Base-by-base conservation (phyloP, 768 basidiomycete genomes). In the Leccinellum luteum region DNA sequence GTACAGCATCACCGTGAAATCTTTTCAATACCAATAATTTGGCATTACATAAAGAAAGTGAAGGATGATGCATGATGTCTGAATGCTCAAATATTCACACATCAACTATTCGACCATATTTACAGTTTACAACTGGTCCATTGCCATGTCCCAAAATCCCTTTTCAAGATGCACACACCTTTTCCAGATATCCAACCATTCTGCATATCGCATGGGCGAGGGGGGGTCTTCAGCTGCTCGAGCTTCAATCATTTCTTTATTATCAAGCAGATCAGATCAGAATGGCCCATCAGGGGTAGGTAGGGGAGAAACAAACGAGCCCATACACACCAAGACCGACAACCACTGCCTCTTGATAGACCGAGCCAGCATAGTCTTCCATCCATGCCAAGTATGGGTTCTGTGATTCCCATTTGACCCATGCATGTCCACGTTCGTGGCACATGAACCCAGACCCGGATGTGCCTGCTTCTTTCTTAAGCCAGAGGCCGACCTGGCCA, bases 401-500 rank as follows among this genome's bases (percentile, higher is more conserved):
- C 0, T 80, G 83, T 19, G 41, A 10, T 10, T 85, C 80, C 54
- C 85, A 67, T 34, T 77, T 65, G 19, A 89, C 81, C 80, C 85
- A 86, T 6, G n/a, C 19, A 43, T 19, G n/a, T 9, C n/a, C 38
- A 9, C 13, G 34, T 6, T 15, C 34, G 15, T 34, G 34, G n/a
- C n/a, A n/a, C 34, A 43, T n/a, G 38, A n/a, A 4, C 9, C 38
- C 38, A 38, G 38, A 43, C 41, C 6, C 21, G 74, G n/a, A 64
- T 69, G 10, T 74, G 76, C 41, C 62, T 25, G 78, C 80, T 58
- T 87, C 79, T 34, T 79, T 82, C 69, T 85, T 81, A 31, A 98
- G 75, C 86, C 92, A 91, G 41, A 92, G 73, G 1, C 94, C 94
- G 0, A 94, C 92, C 69, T 96, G 91, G 12, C 94, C 94, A 67